Percentiles rank a stretch among this genome's conserved stretches.
These are phyloP conservation scores for Xerocomus amazonicus DNA, from an alignment of 1,284 basidiomycete species.

Conservation along the genomic window DNA sequence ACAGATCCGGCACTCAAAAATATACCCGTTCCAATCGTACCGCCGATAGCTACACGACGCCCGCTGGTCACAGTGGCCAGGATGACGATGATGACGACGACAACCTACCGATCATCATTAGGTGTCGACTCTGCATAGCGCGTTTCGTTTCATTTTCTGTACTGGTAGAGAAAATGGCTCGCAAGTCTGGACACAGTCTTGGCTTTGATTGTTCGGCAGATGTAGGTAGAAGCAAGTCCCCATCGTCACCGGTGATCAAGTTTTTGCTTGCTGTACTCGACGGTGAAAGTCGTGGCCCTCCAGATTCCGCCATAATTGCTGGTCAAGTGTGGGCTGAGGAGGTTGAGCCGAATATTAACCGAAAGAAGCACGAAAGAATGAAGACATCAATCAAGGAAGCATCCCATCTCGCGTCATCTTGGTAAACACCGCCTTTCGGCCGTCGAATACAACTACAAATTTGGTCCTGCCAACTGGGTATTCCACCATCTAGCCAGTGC, in stretches of 20 bases:
- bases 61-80: background rate
- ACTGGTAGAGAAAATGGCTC: conserved; percentile 8
- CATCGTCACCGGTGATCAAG: background rate
- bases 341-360: background rate
- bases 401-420: background rate
- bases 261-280: conserved; percentile 1
- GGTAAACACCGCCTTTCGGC: background rate
- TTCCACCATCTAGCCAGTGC: conserved; percentile 11
- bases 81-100: background rate
- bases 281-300: background rate
- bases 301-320: background rate
- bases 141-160: conserved; percentile 35
- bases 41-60: conserved; percentile 37
- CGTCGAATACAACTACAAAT: conserved; percentile 15
- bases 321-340: background rate
- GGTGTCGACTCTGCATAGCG: conserved; percentile 39
- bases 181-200: background rate
- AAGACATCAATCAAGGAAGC: background rate
- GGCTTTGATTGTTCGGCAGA: background rate
- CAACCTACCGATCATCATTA: conserved; percentile 44
- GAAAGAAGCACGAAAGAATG: background rate
- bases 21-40: conserved; percentile 45
- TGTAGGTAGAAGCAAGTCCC: conserved; percentile 1
- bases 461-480: conserved; percentile 34
- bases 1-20: conserved; percentile 44